Evolutionary conservation across 805 yeast species (phyloP).

Genomic region (Nakazawaea ishiwadae): DNA sequence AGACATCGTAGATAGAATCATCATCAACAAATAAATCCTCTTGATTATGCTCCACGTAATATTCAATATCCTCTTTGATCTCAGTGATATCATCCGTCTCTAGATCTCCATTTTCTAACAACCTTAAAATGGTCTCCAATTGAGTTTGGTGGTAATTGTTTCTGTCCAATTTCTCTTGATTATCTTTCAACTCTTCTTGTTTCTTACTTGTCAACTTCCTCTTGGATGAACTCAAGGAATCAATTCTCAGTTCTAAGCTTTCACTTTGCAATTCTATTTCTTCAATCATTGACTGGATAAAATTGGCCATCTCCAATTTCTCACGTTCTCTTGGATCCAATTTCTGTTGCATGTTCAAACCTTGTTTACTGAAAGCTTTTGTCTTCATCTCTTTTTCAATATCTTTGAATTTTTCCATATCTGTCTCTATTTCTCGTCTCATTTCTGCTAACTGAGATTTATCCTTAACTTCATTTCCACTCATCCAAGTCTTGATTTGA

Average conservation of each 20-base stretch:
- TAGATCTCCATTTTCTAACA: conserved; percentile 73
- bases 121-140: conserved; percentile 70
- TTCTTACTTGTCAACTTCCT: conserved; percentile 41
- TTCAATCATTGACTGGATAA: conserved; percentile 66
- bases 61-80: conserved; percentile 84
- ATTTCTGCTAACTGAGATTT: conserved; percentile 42
- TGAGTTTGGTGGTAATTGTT: conserved; percentile 76
- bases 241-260: conserved; percentile 67
- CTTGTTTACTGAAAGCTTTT: conserved; percentile 55
- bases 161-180: conserved; percentile 64
- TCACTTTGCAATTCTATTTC: conserved; percentile 81
- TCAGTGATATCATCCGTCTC: conserved; percentile 71
- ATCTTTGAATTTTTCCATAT: conserved; percentile 59
- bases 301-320: conserved; percentile 67
- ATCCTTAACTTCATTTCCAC: conserved; percentile 47
- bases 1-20: conserved; percentile 87
- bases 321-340: conserved; percentile 65
- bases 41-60: conserved; percentile 90
- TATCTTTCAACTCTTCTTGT: conserved; percentile 47
- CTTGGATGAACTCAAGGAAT: conserved; percentile 30
- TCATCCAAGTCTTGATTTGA: conserved; percentile 56
- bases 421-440: conserved; percentile 33
- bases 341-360: conserved; percentile 36
- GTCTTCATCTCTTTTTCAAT: conserved; percentile 53
- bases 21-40: conserved; percentile 93